Evolutionary conservation across 805 yeast species (phyloP), one percentile per base, ranked within the genome.

Genomic region (Saccharomycopsis babjevae): DNA sequence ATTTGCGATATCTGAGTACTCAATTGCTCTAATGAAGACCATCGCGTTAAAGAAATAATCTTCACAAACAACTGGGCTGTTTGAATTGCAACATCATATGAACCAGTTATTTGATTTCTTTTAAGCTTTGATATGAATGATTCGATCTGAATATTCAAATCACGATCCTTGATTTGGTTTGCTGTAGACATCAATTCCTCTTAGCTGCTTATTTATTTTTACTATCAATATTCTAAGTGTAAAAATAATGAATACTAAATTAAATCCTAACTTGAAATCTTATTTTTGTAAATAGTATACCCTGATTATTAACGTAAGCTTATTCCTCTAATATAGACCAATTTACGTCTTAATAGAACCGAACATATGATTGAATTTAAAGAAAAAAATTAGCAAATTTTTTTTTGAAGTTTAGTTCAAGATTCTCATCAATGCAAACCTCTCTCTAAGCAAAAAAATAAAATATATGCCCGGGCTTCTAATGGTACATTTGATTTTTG

Each of bases 1-100:
- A 92, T 82, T 60, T 78, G 77, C 67, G 96, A 83, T 66, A 93
- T 83, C 62, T 87, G 83, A 18, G 73, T 73, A 32, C 93, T 85
- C 64, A 93, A 77, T 63, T 88, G 90, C 62, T 82, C 85, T 11
- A 89, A 82, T 61, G 83, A 82, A 57, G 82, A 77, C 98, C 98
- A 94, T 70, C 97, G 79, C 1, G 94, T 89, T 13, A 88, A 88
- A 0, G 97, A 89, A 22, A 91, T 85, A 58, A 90, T 94, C 71
- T 97, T 81, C 83, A 89, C 86, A 64, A 94, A 73, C 57, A 93
- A 76, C 67, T 90, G 96, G 20, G 97, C 86, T 7, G 97, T 89
- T 59, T 88, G 94, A 42, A 89, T 76, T 0, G 98, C 97, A 54
- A 90, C 88, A 18, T 78, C 79, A 66, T 85, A 86, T 15, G 97